Evolutionary conservation across 2,329 filamentous ascomycete genomes (phyloP), one percentile per base, ranked within the genome.

Genomic region (Laburnicola sp.): DNA sequence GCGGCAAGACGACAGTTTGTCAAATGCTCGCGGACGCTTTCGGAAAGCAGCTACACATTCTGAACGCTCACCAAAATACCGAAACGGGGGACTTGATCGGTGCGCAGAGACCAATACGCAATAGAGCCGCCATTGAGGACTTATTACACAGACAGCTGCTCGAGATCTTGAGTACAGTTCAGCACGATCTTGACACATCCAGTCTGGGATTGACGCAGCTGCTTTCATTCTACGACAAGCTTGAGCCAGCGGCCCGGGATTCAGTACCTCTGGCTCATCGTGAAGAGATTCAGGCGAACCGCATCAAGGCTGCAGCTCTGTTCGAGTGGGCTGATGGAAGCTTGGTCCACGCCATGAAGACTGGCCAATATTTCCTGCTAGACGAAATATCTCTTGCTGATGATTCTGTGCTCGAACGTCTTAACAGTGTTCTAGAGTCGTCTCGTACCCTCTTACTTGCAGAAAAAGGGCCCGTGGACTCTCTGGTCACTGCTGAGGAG

Each of bases 331-430:
- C 85, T 0, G 94, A 99, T 66, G 94, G 94, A 49, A 95, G 89
- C 66, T 81, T 99, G 1, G 91, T 99, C 1, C 86, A 94, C 59
- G 90, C 95, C 0, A 97, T 99, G 93, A 90, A 88, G 69, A 81
- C 83, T 22, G 94, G 92, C 0, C 84, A 91, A 59, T 91, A 91
- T 66, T 99, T 99, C 74, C 80, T 99, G 22, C 85, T 99, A 0
- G 94, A 99, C 62, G 95, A 99, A 69, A 97, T 99, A 30, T 99
- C 95, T 5, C 82, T 99, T 5, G 94, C 94, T 0, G 95, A 99
- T 66, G 94, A 99, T 69, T 97, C 95, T 4, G 95, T 99, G 3
- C 79, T 99, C 11, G 94, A 99, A 70, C 85, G 94, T 61, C 80
- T 99, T 28, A 99, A 99, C 75, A 97, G 93, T 60, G 93, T 97